Evolutionary conservation across 2,329 filamentous ascomycete genomes (phyloP), one percentile per base, ranked within the genome.

Genomic region (Teratosphaeria destructans): DNA sequence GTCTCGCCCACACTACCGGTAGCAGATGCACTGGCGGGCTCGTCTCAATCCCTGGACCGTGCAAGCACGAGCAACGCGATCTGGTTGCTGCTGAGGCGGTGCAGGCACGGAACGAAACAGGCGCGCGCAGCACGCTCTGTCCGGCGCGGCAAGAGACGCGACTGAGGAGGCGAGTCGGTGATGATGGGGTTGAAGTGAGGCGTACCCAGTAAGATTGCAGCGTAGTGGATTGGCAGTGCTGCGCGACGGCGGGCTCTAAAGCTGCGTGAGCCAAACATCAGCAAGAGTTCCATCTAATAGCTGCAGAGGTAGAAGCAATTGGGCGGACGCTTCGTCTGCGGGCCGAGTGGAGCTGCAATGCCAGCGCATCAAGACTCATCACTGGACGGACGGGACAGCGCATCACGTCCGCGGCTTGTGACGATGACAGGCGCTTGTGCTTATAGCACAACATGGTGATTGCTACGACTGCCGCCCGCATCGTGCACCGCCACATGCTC

Each of bases 291-390:
- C 63, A 58, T 59, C 54, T 59, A 61, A 59, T 64, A 64, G 59
- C 60, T 57, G 59, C 52, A 63, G 58, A 29, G 37, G 43, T 19
- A 35, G 56, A 60, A 65, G 61, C 64, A 66, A 68, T 67, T 67
- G 66, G 66, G 60, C 63, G 63, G 56, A 56, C 55, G 57, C 59
- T 39, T 60, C 60, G 59, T 56, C 52, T 56, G 57, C 62, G 62
- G 64, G 60, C 63, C 61, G 57, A 32, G 54, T 27, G 62, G 58
- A 60, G 60, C 62, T 66, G 66, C 65, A 61, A 55, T 65, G 67
- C 65, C 68, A 67, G 61, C 65, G 63, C 62, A 69, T 65, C 63
- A 56, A 37, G 52, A 63, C 66, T 63, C 63, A 62, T 65, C 60
- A 63, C 61, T 54, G 57, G 35, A 35, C 43, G 49, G 29, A 16